Base-by-base conservation (phyloP, 1,139 yeast genomes). In the Protomyces pachydermus region DNA sequence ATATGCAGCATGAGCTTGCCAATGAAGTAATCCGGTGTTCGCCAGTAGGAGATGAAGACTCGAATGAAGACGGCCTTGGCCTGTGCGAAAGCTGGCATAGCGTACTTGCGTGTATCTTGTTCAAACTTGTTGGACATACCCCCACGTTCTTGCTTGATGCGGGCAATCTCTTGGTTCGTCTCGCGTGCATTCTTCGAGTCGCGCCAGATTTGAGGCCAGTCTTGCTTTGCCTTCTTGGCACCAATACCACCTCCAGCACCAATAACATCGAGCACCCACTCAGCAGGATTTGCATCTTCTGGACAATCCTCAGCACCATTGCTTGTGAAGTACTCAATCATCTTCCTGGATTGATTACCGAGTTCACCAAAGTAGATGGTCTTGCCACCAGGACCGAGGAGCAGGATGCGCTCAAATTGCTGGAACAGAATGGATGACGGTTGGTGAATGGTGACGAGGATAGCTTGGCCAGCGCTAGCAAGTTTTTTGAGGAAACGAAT, bases 301-400 rank as follows among this genome's bases (percentile, higher is more conserved):
- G 90, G 90, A 75, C 88, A 85, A 55, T 82, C 82, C 20, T 72
- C 74, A 38, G 91, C 86, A 54, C 93, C 93, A 70, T 87, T 76
- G 23, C 75, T 73, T 71, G 87, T 93, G 72, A 88, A 88, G 74
- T 88, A 88, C 67, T 81, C 75, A 61, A 86, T 83, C 74, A 87
- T 78, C 3, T 82, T 78, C 57, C 75, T 74, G 65, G 88, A 85
- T 71, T 83, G 82, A 46, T 79, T 75, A 64, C 95, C 95, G 71
- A 88, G 80, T 60, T 86, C 90, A 61, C 95, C 95, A 72, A 87
- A 88, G 74, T 88, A 88, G 20, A 86, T 90, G 3, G 95, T 87
- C 71, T 81, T 79, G 65, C 95, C 95, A 69, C 95, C 95, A 67
- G 77, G 81, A 66, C 84, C 86, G 72, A 88, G 77, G 72, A 88